phyloP scores from a whole-genome alignment of 139 green algal genomes.

The Diplosphaera chodatii region DNA sequence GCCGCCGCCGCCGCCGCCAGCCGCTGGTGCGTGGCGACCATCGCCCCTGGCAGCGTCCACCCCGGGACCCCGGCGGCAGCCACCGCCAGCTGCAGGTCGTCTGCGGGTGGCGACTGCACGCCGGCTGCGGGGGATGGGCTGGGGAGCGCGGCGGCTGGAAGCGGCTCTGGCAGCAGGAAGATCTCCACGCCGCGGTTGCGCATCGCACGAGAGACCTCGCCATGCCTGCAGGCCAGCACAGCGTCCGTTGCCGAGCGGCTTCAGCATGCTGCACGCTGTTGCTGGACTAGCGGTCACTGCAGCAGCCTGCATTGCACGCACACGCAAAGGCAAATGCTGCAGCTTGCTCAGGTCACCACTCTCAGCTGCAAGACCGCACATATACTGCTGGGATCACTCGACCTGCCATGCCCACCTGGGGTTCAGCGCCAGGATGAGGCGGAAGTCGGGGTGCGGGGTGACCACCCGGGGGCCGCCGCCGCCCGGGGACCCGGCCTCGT shows the following conservation, averaged over 20 bases:
- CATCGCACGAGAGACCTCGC: constrained; percentile 95
- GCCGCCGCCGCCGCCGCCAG: constrained; percentile 17
- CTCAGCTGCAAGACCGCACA: too few relatives aligned
- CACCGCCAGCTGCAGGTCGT: constrained; percentile 22
- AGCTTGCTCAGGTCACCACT: too few relatives aligned
- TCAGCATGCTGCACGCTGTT: too few relatives aligned
- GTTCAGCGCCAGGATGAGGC: constrained; percentile 90
- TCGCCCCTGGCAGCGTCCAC: constrained; percentile 20
- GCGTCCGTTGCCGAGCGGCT: not conserved
- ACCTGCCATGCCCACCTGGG: constrained; percentile 36
- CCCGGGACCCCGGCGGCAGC: constrained; percentile 33
- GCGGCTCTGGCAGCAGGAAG: constrained; percentile 47
- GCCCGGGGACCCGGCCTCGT: constrained; percentile 67
- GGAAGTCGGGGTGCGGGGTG: constrained; percentile 82
- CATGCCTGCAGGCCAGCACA: constrained; percentile 36
- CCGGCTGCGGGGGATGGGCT: too few relatives aligned
- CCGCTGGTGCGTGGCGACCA: constrained; percentile 39
- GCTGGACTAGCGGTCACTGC: too few relatives aligned
- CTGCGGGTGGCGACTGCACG: not conserved
- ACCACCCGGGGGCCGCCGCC: constrained; percentile 56
- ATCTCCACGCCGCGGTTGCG: constrained; percentile 95
- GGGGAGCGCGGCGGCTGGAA: not conserved
- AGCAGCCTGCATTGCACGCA: too few relatives aligned
- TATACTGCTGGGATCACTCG: too few relatives aligned
- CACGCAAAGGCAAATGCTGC: too few relatives aligned